Conservation (phyloP, 139 green algal genomes). For the Coelastrella sp. region DNA sequence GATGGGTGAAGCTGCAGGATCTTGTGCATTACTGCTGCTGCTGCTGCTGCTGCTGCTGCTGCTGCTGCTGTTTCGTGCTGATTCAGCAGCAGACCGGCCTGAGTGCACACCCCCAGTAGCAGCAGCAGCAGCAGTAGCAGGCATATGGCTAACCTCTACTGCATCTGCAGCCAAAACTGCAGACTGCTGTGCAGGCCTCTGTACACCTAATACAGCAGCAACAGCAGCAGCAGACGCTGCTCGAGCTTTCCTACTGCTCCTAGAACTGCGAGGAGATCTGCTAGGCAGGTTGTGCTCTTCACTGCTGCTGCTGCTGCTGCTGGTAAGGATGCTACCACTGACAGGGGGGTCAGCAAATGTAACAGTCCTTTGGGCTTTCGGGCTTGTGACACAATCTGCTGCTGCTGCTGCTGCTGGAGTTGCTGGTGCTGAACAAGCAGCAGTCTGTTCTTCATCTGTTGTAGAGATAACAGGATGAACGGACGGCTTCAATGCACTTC, state of each 20-base stretch:
- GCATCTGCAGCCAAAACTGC: neutral
- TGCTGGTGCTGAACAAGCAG: neutral
- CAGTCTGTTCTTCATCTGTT: neutral
- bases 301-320: conserved; percentile 22
- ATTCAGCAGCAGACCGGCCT: neutral
- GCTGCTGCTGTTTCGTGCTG: neutral
- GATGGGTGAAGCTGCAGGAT: too few relatives aligned
- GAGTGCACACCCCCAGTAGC: neutral
- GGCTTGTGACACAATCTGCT: neutral
- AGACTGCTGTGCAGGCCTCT: neutral
- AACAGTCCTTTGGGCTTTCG: neutral
- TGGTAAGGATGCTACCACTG: neutral
- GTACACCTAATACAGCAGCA: neutral
- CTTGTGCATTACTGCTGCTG: neutral
- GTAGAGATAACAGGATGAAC: neutral
- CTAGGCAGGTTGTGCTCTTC: too few relatives aligned
- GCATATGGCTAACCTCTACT: neutral
- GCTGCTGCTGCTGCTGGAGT: neutral
- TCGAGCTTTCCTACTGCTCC: neutral
- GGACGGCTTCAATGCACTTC: too few relatives aligned
- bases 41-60: conserved; percentile 18
- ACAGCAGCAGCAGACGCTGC: neutral
- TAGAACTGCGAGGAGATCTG: too few relatives aligned
- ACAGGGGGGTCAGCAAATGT: neutral
- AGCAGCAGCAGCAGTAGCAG: neutral